phyloP scores from a whole-genome alignment of 345 rosid genomes.

The Syzygium grande region DNA sequence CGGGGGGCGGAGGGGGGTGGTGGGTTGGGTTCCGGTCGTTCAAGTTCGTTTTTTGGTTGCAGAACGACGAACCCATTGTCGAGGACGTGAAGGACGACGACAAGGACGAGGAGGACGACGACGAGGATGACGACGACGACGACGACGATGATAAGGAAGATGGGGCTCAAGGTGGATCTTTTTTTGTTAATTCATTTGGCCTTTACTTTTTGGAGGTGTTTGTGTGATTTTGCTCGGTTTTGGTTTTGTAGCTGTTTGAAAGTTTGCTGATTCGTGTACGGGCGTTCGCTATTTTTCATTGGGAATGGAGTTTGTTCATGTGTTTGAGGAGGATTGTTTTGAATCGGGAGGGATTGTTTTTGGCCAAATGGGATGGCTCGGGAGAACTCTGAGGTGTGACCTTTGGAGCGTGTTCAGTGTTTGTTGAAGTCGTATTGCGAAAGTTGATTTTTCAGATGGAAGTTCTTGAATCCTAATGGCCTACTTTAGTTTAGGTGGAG shows the following conservation, averaged over 20 bases:
- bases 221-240: neutral
- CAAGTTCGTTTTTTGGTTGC: neutral
- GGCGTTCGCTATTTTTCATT: neutral
- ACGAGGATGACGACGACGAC: slow-evolving; percentile 76
- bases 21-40: neutral
- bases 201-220: neutral
- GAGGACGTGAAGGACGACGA: slow-evolving; percentile 77
- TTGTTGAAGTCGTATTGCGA: neutral
- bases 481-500: neutral
- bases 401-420: neutral
- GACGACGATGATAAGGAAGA: slow-evolving; percentile 59
- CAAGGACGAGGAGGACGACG: slow-evolving; percentile 52
- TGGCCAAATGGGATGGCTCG: neutral
- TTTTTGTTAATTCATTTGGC: neutral
- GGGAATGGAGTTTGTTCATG: neutral
- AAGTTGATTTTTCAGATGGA: neutral
- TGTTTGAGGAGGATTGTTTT: neutral
- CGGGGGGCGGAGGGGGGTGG: neutral
- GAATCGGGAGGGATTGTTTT: neutral
- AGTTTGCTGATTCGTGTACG: neutral
- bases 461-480: neutral
- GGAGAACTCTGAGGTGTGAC: neutral
- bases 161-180: slow-evolving; percentile 38
- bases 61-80: slow-evolving; percentile 46
- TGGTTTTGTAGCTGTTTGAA: neutral